Evolutionary conservation across 1,284 basidiomycete genomes (phyloP).

Genomic region (Ustilago crameri): DNA sequence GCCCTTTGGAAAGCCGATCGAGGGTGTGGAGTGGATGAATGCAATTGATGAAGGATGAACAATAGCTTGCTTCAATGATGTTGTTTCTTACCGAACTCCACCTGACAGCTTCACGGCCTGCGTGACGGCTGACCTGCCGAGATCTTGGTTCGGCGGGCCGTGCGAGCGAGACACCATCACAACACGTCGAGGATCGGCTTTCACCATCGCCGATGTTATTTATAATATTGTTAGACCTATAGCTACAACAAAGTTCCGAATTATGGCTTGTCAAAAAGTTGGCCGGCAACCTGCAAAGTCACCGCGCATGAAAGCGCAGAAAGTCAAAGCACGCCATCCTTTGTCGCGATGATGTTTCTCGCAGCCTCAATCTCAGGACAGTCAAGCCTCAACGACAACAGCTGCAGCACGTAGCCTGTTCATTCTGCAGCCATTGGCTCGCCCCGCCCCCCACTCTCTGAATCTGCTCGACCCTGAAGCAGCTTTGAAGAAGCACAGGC

Average conservation of each 20-base stretch:
- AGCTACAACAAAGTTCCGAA: too few species aligned
- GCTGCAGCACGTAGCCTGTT: constrained; percentile 5
- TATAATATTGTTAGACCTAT: neutral
- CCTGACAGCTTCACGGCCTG: neutral
- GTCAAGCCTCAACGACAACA: too few species aligned
- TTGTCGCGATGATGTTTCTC: constrained; percentile 18
- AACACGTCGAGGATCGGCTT: neutral
- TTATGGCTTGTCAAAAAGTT: neutral
- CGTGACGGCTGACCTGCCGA: constrained; percentile 8
- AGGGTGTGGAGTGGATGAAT: neutral
- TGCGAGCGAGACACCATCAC: constrained; percentile 4
- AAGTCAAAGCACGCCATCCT: constrained; percentile 32
- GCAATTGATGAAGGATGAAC: neutral
- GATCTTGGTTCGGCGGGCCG: constrained; percentile 3
- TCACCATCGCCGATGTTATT: neutral
- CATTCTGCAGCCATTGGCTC: constrained; percentile 1
- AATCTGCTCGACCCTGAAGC: constrained; percentile 22
- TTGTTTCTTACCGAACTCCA: constrained; percentile 12
- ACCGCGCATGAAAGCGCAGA: neutral
- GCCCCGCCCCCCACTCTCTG: constrained; percentile 11
- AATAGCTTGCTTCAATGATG: too few species aligned
- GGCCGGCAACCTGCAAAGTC: constrained; percentile 1
- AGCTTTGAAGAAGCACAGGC: constrained; percentile 32
- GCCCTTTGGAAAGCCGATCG: neutral
- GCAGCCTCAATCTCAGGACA: too few species aligned